Percentiles rank a stretch among this genome's conserved stretches.
These are phyloP conservation scores for Verticillium albo-atrum DNA, from an alignment of 2,329 filamentous ascomycete species.

Conservation along the genomic window DNA sequence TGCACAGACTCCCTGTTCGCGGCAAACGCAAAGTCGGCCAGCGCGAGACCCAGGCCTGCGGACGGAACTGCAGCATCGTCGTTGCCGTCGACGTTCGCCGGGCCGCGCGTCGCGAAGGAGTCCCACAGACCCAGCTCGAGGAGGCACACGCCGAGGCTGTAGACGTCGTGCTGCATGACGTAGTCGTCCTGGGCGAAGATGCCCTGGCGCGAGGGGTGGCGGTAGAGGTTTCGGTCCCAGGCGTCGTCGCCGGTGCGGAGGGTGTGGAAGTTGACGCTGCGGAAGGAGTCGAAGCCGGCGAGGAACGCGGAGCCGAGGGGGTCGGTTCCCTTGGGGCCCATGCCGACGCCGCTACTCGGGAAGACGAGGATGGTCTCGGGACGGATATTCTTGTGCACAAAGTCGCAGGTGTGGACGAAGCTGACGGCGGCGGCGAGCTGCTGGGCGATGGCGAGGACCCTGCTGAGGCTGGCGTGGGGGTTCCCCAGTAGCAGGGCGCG, in stretches of 20 bases:
- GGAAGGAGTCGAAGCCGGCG: conserved; percentile 39
- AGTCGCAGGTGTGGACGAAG: conserved; percentile 30
- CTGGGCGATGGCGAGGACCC: conserved; percentile 18
- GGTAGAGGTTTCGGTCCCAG: conserved; percentile 42
- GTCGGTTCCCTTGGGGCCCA: too few relatives aligned
- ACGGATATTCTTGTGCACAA: conserved; percentile 42
- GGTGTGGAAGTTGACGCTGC: conserved; percentile 25
- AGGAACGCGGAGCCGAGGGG: conserved; percentile 32
- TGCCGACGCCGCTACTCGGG: background rate
- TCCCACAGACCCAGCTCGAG: conserved; percentile 48
- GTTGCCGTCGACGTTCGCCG: background rate
- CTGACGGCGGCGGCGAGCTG: conserved; percentile 24
- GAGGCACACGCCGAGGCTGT: conserved; percentile 49
- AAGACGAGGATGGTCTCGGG: conserved; percentile 36
- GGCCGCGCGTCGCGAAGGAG: conserved; percentile 17
- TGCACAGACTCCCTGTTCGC: background rate
- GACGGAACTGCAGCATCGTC: background rate
- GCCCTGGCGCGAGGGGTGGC: conserved; percentile 44
- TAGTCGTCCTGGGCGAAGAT: conserved; percentile 30
- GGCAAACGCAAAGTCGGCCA: background rate
- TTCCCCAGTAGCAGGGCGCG: background rate
- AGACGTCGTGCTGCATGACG: conserved; percentile 51
- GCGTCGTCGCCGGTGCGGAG: conserved; percentile 27
- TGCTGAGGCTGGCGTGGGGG: background rate
- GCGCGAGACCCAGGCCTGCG: background rate